phyloP scores from a whole-genome alignment of 495 filamentous ascomycete species.

The Xylaria scruposa region DNA sequence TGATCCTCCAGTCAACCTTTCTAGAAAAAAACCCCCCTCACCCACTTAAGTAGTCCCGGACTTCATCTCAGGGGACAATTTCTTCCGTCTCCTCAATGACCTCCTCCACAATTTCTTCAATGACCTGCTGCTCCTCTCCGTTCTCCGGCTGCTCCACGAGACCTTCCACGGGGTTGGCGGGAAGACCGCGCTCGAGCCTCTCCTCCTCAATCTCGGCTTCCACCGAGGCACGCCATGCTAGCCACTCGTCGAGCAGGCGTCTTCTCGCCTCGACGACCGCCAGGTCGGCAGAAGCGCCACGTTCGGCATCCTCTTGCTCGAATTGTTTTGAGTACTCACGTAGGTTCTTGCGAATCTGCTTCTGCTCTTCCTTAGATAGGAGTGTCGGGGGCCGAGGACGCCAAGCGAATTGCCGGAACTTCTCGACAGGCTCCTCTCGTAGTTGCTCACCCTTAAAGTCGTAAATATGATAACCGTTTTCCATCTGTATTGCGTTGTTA shows the following conservation, averaged over 20 bases:
- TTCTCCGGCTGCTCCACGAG: conserved; percentile 61
- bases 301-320: conserved; percentile 92
- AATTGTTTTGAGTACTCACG: conserved; percentile 94
- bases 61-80: conserved; percentile 43
- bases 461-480: conserved; percentile 98
- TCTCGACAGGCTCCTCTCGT: conserved; percentile 90
- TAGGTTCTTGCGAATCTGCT: conserved; percentile 96
- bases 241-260: conserved; percentile 86
- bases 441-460: conserved; percentile 91
- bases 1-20: no score
- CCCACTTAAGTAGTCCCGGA: background rate
- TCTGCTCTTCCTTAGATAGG: conserved; percentile 92
- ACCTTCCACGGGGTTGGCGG: conserved; percentile 66
- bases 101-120: conserved; percentile 92
- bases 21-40: no score
- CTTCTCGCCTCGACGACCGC: conserved; percentile 89
- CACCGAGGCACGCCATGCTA: conserved; percentile 78
- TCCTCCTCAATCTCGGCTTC: conserved; percentile 78
- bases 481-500: conserved; percentile 72
- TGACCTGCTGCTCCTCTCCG: conserved; percentile 71
- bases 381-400: conserved; percentile 88
- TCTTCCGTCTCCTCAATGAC: conserved; percentile 95
- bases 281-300: conserved; percentile 88
- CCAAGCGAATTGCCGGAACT: conserved; percentile 97
- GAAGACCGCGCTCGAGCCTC: conserved; percentile 68